Evolutionary conservation across 257 asterid species (phyloP), one percentile per base, ranked within the genome.

Genomic region (Schizonepeta tenuifolia): DNA sequence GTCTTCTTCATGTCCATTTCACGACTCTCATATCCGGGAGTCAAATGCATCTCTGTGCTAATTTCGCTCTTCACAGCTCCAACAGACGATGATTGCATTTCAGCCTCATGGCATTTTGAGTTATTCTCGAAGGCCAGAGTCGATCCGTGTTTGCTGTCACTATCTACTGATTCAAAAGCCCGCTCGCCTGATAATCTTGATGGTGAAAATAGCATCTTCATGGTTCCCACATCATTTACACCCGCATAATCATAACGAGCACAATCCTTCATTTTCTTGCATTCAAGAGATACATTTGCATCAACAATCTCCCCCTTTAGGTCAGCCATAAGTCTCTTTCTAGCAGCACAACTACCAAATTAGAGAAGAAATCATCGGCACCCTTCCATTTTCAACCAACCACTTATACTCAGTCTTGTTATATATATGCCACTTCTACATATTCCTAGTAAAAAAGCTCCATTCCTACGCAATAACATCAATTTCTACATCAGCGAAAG

Each of bases 61-160:
- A 75, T 69, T 43, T 83, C 85, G 70, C 85, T 81, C 80, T 81
- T 81, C 33, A 69, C 72, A 56, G 7, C 36, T 36, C 67, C 72
- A 28, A 73, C 74, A 2, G 83, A 74, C 8, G 80, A 79, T 26
- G 80, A 79, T 31, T 70, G 85, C 59, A 51, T 60, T 63, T 64
- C 82, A 65, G 70, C 50, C 59, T 72, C 85, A 31, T 46, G 51
- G 31, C 57, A 21, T 36, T 78, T 80, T 13, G 72, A 73, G 36
- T 35, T 70, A 38, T 70, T 74, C 60, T 66, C 66, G 7, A 54
- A 73, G 54, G 75, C 67, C 57, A 65, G 33, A 59, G 69, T 70
- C 6, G 81, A 75, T 20, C 75, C 76, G 12, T 72, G 67, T 41
- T 67, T 78, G 66, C 49, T 67, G 65, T 58, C 75, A 68, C 65